Base-by-base conservation (phyloP, 306 rosid genomes). In the Trichosanthes cucumerina region DNA sequence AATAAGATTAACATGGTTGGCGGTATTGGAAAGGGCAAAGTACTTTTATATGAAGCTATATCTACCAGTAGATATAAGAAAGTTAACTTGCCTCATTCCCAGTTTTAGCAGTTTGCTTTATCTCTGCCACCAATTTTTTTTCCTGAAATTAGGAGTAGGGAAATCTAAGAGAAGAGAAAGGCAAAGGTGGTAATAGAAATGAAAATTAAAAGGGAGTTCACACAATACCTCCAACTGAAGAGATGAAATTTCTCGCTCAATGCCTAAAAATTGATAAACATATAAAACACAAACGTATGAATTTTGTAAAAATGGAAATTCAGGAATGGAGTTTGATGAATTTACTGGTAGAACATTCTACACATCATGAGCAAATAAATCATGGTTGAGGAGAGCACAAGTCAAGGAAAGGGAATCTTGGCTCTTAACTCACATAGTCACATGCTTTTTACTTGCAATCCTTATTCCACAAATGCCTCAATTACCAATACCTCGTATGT, bases 71-170 rank as follows among this genome's bases (percentile, higher is more conserved):
- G 39, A 60, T 54, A 52, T 62, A 36, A 78, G 77, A 54, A 59
- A 75, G 31, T 11, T 46, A 79, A 80, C 82, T 82, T 85, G 77
- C 98, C 93, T 94, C 98, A 81, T 94, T 94, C 81, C 98, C 97
- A 1, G 95, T 94, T 89, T 94, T 94, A 28, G 98, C 98, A 24
- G 82, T 78, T 78, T 89, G 87, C 84, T 94, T 94, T 75, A 92
- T 94, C 83, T 94, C 98, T 9, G 98, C 98, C 82, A 94, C 97
- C 83, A 94, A 85, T 73, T 89, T 94, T 81, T 81, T 94, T 86
- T 94, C 98, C 98, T 94, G 86, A 81, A 86, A 46, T 84, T 59
- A 39, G 5, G 24, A 71, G 58, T 63, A 82, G 71, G 23, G 38
- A 14, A 80, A 47, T 77, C 77, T 72, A 74, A 77, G 52, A 76